Conservation (phyloP, 805 yeast genomes). For the Metschnikowia lochheadii region DNA sequence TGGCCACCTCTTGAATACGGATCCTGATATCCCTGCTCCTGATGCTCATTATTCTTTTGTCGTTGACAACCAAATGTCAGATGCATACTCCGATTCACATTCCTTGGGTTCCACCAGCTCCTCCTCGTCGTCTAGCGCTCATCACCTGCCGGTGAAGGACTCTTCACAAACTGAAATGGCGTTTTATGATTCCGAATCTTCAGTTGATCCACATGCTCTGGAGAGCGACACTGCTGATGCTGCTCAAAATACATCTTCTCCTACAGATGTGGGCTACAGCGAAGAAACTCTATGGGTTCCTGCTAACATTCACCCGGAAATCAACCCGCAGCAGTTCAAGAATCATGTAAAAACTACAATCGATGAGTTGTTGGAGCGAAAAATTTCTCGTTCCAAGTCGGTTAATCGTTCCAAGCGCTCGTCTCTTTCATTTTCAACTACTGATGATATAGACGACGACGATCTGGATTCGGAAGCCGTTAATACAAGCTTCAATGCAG, state of each 20-base stretch:
- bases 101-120: background rate
- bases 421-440: slow-evolving; percentile 14
- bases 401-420: slow-evolving; percentile 16
- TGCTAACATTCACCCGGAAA: slow-evolving; percentile 87
- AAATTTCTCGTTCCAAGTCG: slow-evolving; percentile 15
- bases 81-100: slow-evolving; percentile 1
- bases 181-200: background rate
- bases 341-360: slow-evolving; percentile 61
- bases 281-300: slow-evolving; percentile 84
- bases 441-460: slow-evolving; percentile 8
- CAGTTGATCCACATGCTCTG: background rate
- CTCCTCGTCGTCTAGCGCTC: background rate
- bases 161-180: background rate
- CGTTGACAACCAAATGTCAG: slow-evolving; percentile 7
- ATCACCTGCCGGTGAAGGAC: background rate
- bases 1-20: slow-evolving; percentile 56
- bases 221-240: background rate
- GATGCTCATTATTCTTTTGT: slow-evolving; percentile 16
- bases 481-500: slow-evolving; percentile 1
- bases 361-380: slow-evolving; percentile 45
- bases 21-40: slow-evolving; percentile 64
- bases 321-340: slow-evolving; percentile 85
- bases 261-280: slow-evolving; percentile 4
- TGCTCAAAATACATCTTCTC: background rate
- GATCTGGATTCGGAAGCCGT: background rate